Evolutionary conservation across 139 green algal species (phyloP).

Genomic region (Chlamydomonas schloesseri): DNA sequence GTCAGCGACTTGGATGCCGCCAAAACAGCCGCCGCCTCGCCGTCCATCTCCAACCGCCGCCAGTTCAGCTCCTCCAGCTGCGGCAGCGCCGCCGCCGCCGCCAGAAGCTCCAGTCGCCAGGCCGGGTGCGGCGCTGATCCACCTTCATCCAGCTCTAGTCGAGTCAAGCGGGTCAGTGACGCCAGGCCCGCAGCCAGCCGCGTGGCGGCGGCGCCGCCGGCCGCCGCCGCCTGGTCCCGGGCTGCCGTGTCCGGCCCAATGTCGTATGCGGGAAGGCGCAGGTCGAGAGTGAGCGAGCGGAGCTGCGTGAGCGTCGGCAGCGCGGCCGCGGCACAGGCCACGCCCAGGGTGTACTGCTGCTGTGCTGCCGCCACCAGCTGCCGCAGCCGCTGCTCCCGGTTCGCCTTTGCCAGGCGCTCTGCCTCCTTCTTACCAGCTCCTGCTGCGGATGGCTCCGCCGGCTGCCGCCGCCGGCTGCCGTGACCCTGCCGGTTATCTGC

Average conservation of each 20-base stretch:
- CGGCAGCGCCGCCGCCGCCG: background rate
- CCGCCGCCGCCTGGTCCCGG: background rate
- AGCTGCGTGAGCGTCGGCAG: constrained; percentile 9
- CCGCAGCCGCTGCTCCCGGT: no score
- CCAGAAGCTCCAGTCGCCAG: background rate
- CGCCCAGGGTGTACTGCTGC: background rate
- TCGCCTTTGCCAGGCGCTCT: background rate
- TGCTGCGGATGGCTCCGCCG: background rate
- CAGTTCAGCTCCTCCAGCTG: background rate
- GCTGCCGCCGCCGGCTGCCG: no score
- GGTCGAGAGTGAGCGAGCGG: background rate
- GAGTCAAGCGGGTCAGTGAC: background rate
- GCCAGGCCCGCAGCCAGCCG: background rate
- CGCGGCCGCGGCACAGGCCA: background rate
- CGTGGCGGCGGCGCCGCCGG: background rate
- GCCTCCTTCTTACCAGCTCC: background rate
- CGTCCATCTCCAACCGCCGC: constrained; percentile 10
- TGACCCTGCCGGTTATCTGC: no score
- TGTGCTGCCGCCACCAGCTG: background rate
- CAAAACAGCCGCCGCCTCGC: background rate
- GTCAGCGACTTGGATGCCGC: constrained; percentile 1
- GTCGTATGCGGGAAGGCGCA: background rate
- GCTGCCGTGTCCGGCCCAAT: background rate
- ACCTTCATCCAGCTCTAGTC: background rate
- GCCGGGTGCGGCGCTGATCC: background rate